These are phyloP conservation scores for Aureobasidium sp. DNA, from an alignment of 2,329 filamentous ascomycete species.

Conservation along the genomic window DNA sequence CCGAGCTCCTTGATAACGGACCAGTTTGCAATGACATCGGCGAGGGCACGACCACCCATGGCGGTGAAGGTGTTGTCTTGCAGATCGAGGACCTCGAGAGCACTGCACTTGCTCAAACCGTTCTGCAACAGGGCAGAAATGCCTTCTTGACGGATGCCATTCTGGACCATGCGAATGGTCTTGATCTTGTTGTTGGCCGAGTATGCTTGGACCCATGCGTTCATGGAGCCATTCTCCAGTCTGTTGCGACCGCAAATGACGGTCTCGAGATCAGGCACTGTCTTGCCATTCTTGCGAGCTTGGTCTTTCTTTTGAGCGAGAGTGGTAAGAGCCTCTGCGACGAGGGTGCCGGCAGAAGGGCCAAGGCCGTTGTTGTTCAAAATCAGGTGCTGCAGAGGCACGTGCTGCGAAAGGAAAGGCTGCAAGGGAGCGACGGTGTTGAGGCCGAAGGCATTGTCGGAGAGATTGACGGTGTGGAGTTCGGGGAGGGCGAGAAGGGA, in stretches of 20 bases:
- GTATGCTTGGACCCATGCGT: slow-evolving; percentile 84
- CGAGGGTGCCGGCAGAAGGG: slow-evolving; percentile 78
- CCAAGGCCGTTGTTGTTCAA: slow-evolving; percentile 98
- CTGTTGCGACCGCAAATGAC: slow-evolving; percentile 94
- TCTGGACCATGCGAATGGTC: slow-evolving; percentile 94
- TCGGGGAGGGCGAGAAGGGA: slow-evolving; percentile 79
- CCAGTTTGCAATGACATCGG: slow-evolving; percentile 69
- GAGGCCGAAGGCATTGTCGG: slow-evolving; percentile 95
- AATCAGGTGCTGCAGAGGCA: slow-evolving; percentile 86
- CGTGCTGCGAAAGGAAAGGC: slow-evolving; percentile 80
- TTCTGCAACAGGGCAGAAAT: slow-evolving; percentile 73
- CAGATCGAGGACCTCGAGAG: slow-evolving; percentile 73
- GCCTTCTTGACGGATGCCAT: slow-evolving; percentile 91
- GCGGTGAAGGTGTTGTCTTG: slow-evolving; percentile 97
- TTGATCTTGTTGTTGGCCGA: slow-evolving; percentile 72
- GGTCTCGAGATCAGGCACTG: slow-evolving; percentile 83
- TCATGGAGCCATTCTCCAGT: slow-evolving; percentile 93
- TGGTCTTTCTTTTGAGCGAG: slow-evolving; percentile 79
- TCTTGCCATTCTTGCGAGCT: slow-evolving; percentile 61
- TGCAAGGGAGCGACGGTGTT: slow-evolving; percentile 91
- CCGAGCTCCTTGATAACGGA: slow-evolving; percentile 71
- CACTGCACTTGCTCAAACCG: slow-evolving; percentile 64
- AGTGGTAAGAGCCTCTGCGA: slow-evolving; percentile 78
- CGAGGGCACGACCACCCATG: slow-evolving; percentile 69
- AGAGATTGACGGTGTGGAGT: slow-evolving; percentile 87